Percentiles rank a stretch among this genome's conserved stretches.
Conservation (phyloP, 352 stramenopile genomes). For the Phytopythium sindhum region DNA sequence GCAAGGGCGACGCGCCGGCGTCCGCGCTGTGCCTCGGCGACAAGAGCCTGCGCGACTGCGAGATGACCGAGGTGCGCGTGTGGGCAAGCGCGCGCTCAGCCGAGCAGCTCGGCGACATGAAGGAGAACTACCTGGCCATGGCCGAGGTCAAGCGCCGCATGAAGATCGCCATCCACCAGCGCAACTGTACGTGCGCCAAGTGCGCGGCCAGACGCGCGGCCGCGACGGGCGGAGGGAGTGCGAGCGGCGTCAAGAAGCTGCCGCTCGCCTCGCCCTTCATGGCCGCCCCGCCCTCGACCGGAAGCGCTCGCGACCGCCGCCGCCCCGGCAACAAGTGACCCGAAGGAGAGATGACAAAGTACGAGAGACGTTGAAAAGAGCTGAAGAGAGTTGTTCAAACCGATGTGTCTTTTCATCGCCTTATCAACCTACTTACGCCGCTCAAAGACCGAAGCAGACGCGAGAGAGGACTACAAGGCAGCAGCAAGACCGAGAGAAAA, state of each 20-base stretch:
- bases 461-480: constrained; percentile 6
- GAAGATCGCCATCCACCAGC: constrained; percentile 83
- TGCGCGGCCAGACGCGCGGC: constrained; percentile 44
- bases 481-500: constrained; percentile 9
- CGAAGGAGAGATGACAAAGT: constrained; percentile 3
- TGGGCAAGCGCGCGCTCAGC: constrained; percentile 69
- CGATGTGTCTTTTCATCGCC: constrained; percentile 15
- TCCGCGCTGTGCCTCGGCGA: constrained; percentile 50
- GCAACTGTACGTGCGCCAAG: constrained; percentile 80
- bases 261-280: constrained; percentile 39
- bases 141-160: constrained; percentile 79
- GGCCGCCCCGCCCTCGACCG: constrained; percentile 32
- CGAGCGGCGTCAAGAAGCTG: constrained; percentile 16
- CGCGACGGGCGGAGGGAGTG: constrained; percentile 4
- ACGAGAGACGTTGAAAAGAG: constrained; percentile 8
- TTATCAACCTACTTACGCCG: constrained; percentile 18
- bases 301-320: constrained; percentile 32
- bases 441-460: constrained; percentile 14
- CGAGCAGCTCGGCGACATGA: constrained; percentile 80
- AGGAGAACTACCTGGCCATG: constrained; percentile 85
- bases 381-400: constrained; percentile 44
- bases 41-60: constrained; percentile 39
- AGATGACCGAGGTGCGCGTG: constrained; percentile 76
- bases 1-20: constrained; percentile 16
- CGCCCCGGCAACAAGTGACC: constrained; percentile 18